phyloP scores from a whole-genome alignment of 202 grass and related monocot genomes.

The Schoenoplectus triqueter region DNA sequence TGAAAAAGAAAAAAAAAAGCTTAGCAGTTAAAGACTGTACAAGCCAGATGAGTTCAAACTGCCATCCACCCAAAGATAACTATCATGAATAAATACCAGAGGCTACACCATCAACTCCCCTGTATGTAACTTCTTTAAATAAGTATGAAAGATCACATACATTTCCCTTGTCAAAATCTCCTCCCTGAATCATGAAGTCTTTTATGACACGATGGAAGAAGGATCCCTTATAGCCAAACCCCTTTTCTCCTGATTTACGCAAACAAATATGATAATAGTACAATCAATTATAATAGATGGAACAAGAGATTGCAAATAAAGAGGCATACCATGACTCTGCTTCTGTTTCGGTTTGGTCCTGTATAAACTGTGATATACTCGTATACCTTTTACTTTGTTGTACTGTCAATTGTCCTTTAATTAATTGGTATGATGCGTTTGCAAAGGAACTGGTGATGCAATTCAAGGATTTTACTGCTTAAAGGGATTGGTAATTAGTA shows the following conservation, averaged over 20 bases:
- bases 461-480: too few species aligned
- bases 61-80: background rate
- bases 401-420: background rate
- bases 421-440: background rate
- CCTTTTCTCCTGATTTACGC: constrained; percentile 65
- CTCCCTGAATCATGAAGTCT: constrained; percentile 93
- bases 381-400: background rate
- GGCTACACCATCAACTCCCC: background rate
- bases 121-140: background rate
- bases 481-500: background rate
- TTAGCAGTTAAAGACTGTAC: background rate
- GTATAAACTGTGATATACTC: background rate
- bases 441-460: background rate
- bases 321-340: background rate
- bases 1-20: too few species aligned
- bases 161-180: constrained; percentile 92
- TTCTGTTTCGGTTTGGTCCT: background rate
- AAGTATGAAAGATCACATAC: constrained; percentile 45
- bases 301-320: constrained; percentile 9
- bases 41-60: background rate
- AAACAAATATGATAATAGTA: constrained; percentile 32
- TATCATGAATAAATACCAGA: background rate
- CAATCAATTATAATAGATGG: constrained; percentile 10
- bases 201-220: constrained; percentile 85
- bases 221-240: constrained; percentile 88